Base-by-base conservation (phyloP, 352 stramenopile genomes). In the Phytophthora crassamura region DNA sequence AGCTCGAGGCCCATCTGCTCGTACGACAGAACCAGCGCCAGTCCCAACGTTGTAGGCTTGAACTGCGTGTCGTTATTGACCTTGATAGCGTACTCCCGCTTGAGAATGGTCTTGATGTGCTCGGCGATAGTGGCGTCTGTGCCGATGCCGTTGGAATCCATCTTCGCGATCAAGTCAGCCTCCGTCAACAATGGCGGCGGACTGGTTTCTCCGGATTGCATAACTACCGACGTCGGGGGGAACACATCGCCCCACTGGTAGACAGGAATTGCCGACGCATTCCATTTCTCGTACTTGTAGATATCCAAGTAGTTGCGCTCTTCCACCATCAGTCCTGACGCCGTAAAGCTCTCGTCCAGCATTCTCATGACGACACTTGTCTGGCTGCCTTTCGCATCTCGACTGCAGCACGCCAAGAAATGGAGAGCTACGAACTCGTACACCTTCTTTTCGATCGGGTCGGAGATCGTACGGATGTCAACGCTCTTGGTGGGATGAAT, bases 61-160 rank as follows among this genome's bases (percentile, higher is more conserved):
- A 99, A 99, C 57, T 97, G 80, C 56, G 94, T 95, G 46, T 96
- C 81, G 49, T 80, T 90, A 65, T 98, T 98, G 32, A 96, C 86
- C 56, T 99, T 99, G 59, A 91, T 80, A 5, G 93, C 97, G 75
- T 99, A 99, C 47, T 98, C 89, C 38, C 98, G 86, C 62, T 99
- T 97, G 41, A 98, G 88, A 75, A 99, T 99, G 5, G 97, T 99
- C 57, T 98, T 97, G 68, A 99, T 99, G 63, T 99, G 98, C 73
- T 99, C 89, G 1, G 97, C 97, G 64, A 98, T 98, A 10, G 95
- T 98, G 9, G 95, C 95, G 57, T 99, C 95, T 38, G 94, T 99
- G 3, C 95, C 95, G 49, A 98, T 98, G 10, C 94, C 93, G 40
- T 98, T 91, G n/a, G 78, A 75, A 64, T 98, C 95, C 95, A 98